Evolutionary conservation across 345 rosid genomes (phyloP), one percentile per base, ranked within the genome.

Genomic region (Gossypium turneri): DNA sequence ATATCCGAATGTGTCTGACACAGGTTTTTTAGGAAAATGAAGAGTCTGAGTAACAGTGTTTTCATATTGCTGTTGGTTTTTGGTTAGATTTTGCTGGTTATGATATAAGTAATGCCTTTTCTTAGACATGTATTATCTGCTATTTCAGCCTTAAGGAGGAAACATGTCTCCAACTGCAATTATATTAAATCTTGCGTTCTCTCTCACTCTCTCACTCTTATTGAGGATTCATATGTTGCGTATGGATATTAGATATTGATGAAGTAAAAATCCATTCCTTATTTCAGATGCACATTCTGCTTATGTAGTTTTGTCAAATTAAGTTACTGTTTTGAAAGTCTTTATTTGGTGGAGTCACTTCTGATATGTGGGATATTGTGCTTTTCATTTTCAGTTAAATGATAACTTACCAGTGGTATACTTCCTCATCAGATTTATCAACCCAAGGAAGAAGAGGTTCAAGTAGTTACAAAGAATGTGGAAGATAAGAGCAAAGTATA

Each of bases 371-470:
- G 22, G 38, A 38, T 43, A 22, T 41, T 44, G 16, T 12, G 15
- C 17, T 61, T 57, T 24, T 44, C 15, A 24, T 73, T 73, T 73
- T 44, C 53, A 58, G 17, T 75, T 53, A 24, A 10, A 63, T 20
- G 34, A 56, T 58, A 67, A 73, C 71, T 75, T 61, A 27, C 45
- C 68, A 24, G 20, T 80, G 52, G 48, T 76, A 11, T 52, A 50
- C 47, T 74, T 52, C 72, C 61, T 22, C 9, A 29, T 81, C 81
- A 95, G 98, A 84, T 92, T 73, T 88, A 85, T 76, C 92, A 89
- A 74, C 89, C 81, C 7, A 81, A 80, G 82, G 99, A 95, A 78
- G 93, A 87, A 70, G 94, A 83, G 85, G 90, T 93, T 63, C 86
- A 89, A 80, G 94, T 90, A 25, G 91, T 86, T 55, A 76, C 75